Evolutionary conservation across 768 basidiomycete species (phyloP), one percentile per base, ranked within the genome.

Genomic region (Trametes cingulata): DNA sequence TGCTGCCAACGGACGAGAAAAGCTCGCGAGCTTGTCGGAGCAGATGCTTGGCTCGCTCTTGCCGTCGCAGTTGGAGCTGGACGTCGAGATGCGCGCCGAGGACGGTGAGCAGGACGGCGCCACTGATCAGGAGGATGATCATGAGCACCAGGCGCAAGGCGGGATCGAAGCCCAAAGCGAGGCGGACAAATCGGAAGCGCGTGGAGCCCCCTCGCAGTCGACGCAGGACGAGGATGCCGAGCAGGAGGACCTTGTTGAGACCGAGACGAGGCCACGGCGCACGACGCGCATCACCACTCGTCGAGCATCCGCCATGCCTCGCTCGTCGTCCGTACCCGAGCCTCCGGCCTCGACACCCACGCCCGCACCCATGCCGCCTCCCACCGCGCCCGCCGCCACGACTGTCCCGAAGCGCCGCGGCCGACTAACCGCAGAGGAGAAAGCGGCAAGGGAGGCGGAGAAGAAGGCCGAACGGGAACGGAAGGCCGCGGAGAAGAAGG

Each of bases 391-490:
- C 50, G 59, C 51, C 25, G 19, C 47, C 19, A 45, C 41, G 4
- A 40, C 56, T 43, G 59, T 46, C 2, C 63, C 63, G 14, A 69
- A 68, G 43, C 64, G 65, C 4, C 68, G 71, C 0, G 68, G 65
- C 0, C 66, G 62, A 0, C 46, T 70, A 20, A 52, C 66, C 0
- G 65, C 57, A 8, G 71, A 71, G 40, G 66, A 71, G 55, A 72
- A 70, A 42, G n/a, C 60, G 57, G 66, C 62, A 53, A 56, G 53
- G 37, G 51, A 57, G 68, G 51, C 40, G 48, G 56, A 49, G 60
- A 56, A 56, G 57, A 56, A 58, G 22, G 56, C 61, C 2, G 49
- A 60, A 40, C 40, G 62, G n/a, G 58, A 62, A 51, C 36, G 58
- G 62, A 56, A 64, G 45, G 67, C 66, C 35, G 55, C 46, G 12